These are phyloP conservation scores for Stylosanthes scabra DNA, from an alignment of 331 rosid species.

Conservation along the genomic window DNA sequence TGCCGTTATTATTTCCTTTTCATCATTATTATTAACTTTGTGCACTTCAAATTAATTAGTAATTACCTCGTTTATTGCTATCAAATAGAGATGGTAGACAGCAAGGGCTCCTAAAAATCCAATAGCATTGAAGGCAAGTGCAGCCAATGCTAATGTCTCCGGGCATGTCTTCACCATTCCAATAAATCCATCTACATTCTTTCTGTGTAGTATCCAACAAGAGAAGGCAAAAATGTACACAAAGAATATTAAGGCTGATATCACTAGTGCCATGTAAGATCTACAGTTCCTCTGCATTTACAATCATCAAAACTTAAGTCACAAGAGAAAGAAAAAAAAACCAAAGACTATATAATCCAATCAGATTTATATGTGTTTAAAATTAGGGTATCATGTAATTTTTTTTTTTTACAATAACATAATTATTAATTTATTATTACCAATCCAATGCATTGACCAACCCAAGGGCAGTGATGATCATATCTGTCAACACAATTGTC, in stretches of 20 bases:
- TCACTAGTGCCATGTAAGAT: conserved; percentile 7
- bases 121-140: conserved; percentile 37
- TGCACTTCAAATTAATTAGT: background rate
- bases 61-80: conserved; percentile 46
- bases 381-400: too few relatives aligned
- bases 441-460: conserved; percentile 52
- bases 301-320: too few relatives aligned
- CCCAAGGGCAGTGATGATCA: conserved; percentile 55
- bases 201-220: conserved; percentile 44
- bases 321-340: too few relatives aligned
- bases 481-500: conserved; percentile 50
- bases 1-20: background rate
- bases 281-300: too few relatives aligned
- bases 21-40: background rate
- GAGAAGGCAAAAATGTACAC: conserved; percentile 37
- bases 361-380: too few relatives aligned
- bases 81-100: conserved; percentile 38
- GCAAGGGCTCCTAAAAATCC: conserved; percentile 37
- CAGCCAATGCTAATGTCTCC: conserved; percentile 46
- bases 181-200: conserved; percentile 11
- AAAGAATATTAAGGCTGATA: conserved; percentile 42
- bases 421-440: background rate
- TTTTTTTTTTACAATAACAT: too few relatives aligned
- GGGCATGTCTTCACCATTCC: conserved; percentile 42
- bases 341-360: too few relatives aligned